Percentiles rank a stretch among this genome's conserved stretches.
These are phyloP conservation scores for Ophiostoma tasmaniense DNA, from an alignment of 2,329 filamentous ascomycete genomes.

Conservation along the genomic window DNA sequence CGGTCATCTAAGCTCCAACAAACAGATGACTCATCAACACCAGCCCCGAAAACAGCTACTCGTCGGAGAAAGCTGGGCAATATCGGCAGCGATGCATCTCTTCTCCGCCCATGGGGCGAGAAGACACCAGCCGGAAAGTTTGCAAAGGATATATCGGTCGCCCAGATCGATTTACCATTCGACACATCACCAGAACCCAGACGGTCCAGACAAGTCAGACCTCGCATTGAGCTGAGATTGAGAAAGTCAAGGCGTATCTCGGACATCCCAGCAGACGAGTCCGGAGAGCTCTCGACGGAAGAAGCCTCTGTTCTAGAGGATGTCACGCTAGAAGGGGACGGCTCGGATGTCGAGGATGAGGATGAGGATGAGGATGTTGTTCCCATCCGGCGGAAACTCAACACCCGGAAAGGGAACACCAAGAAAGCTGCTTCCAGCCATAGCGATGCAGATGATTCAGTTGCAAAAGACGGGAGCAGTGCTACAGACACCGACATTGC, in stretches of 20 bases:
- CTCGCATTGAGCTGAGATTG: slow-evolving; percentile 14
- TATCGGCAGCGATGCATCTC: neutral
- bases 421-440: neutral
- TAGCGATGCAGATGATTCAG: neutral
- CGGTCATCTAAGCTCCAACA: neutral
- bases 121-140: neutral
- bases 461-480: neutral
- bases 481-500: neutral
- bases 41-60: neutral
- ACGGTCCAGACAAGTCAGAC: neutral
- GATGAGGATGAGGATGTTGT: neutral
- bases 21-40: neutral
- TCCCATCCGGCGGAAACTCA: neutral
- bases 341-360: neutral
- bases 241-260: slow-evolving; percentile 14
- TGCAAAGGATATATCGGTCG: neutral
- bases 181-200: neutral
- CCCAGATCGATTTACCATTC: slow-evolving; percentile 8
- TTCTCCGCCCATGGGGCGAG: slow-evolving; percentile 12
- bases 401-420: neutral
- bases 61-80: slow-evolving; percentile 8
- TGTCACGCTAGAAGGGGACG: neutral
- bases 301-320: slow-evolving; percentile 18
- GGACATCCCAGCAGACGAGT: slow-evolving; percentile 11
- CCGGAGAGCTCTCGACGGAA: slow-evolving; percentile 18